phyloP scores from a whole-genome alignment of 2,329 filamentous ascomycete species.

The Ambrosiella beaveri region DNA sequence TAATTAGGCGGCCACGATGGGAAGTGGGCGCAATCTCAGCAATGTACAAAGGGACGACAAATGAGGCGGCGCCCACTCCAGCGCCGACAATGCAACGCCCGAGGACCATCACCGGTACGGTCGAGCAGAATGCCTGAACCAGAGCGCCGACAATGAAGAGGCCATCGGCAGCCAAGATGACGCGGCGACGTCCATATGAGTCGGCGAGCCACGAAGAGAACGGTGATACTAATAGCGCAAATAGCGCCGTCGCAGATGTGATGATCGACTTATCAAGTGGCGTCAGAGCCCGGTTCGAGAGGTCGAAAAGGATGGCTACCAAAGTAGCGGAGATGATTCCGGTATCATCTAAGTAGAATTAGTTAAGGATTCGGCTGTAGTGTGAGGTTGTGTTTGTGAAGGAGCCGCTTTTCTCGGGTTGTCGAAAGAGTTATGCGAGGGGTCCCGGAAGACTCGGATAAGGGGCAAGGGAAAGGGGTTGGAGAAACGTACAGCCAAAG shows the following conservation, averaged over 20 bases:
- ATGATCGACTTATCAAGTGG: constrained; percentile 53
- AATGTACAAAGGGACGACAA: constrained; percentile 77
- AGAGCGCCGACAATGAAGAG: constrained; percentile 54
- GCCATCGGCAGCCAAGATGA: constrained; percentile 45
- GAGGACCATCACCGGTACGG: constrained; percentile 45
- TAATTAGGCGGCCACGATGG: constrained; percentile 63
- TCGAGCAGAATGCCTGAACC: constrained; percentile 40
- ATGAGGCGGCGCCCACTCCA: constrained; percentile 58
- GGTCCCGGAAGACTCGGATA: neutral
- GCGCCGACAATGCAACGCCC: constrained; percentile 54
- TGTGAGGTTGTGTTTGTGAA: too few relatives aligned
- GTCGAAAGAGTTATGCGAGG: neutral
- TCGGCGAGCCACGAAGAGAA: constrained; percentile 49
- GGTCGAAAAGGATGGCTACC: constrained; percentile 42
- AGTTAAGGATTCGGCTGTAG: neutral
- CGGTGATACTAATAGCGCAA: constrained; percentile 47
- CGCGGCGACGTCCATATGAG: constrained; percentile 39
- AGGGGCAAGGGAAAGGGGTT: neutral
- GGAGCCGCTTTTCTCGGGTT: too few relatives aligned
- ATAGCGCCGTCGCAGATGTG: constrained; percentile 50
- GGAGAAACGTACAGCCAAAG: constrained; percentile 41
- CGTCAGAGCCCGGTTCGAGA: constrained; percentile 38
- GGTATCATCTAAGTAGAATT: constrained; percentile 35
- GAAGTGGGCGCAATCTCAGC: constrained; percentile 66
- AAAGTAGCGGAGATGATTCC: constrained; percentile 53